These are phyloP conservation scores for Nemophila menziesii DNA, from an alignment of 257 asterid species.

Conservation along the genomic window DNA sequence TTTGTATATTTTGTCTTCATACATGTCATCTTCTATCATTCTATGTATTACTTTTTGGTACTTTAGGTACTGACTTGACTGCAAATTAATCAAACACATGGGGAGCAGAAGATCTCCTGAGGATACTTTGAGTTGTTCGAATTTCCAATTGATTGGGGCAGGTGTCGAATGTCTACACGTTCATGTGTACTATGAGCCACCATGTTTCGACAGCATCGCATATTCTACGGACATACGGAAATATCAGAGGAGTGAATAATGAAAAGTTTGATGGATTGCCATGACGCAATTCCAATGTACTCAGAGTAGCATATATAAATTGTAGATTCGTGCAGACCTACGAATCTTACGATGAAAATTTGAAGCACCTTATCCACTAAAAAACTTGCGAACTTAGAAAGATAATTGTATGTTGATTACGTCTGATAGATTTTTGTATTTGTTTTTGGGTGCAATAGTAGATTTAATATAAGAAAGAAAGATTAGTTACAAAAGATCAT, in stretches of 20 bases:
- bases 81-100: background rate
- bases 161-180: slow-evolving; percentile 1
- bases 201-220: background rate
- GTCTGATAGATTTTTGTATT: no score
- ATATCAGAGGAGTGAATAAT: background rate
- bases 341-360: no score
- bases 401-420: no score
- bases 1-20: no score
- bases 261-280: background rate
- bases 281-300: no score
- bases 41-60: background rate
- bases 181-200: background rate
- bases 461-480: no score
- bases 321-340: no score
- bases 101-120: slow-evolving; percentile 2
- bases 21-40: background rate
- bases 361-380: no score
- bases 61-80: background rate
- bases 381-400: no score
- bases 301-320: no score
- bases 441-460: no score
- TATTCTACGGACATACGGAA: background rate
- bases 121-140: slow-evolving; percentile 8
- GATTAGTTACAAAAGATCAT: no score
- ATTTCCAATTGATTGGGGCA: slow-evolving; percentile 5